Conservation (phyloP, 768 basidiomycete species). For the Termitomyces sp. region DNA sequence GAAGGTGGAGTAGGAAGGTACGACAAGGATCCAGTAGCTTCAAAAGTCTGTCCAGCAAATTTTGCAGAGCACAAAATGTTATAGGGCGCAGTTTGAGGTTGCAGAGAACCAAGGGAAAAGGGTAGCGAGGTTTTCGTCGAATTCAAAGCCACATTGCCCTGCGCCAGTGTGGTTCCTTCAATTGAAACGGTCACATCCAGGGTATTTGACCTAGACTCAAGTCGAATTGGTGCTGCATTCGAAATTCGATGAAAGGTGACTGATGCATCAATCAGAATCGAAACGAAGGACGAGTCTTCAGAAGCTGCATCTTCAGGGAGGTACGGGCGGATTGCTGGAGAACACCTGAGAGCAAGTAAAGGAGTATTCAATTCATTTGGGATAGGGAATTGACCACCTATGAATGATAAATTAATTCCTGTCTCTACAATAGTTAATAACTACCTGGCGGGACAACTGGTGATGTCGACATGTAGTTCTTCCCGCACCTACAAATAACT, state of each 20-base stretch:
- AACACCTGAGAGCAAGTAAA: constrained; percentile 54
- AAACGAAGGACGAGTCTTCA: constrained; percentile 26
- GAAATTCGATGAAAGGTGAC: constrained; percentile 42
- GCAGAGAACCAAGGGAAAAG: constrained; percentile 42
- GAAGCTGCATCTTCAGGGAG: constrained; percentile 42
- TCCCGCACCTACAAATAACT: constrained; percentile 44
- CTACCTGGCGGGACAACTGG: constrained; percentile 38
- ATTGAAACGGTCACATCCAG: constrained; percentile 40
- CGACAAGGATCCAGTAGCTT: constrained; percentile 36
- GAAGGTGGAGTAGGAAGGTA: constrained; percentile 43
- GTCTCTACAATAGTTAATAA: constrained; percentile 2
- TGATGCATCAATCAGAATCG: constrained; percentile 48
- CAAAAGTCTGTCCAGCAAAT: constrained; percentile 35
- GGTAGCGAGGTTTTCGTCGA: constrained; percentile 41
- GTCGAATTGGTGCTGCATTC: constrained; percentile 37
- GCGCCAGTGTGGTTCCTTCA: constrained; percentile 36
- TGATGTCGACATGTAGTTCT: constrained; percentile 43
- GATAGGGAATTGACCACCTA: constrained; percentile 39
- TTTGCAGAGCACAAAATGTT: constrained; percentile 32
- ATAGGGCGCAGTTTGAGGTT: constrained; percentile 34
- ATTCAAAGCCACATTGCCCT: constrained; percentile 44
- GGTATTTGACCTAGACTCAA: constrained; percentile 16
- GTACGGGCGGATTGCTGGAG: constrained; percentile 54
- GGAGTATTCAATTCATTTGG: constrained; percentile 30
- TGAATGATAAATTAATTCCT: neutral